A percentile compares a stretch with the other conserved stretches of the same genome.
phyloP scores from a whole-genome alignment of 345 rosid genomes.

The Moringa oleifera region DNA sequence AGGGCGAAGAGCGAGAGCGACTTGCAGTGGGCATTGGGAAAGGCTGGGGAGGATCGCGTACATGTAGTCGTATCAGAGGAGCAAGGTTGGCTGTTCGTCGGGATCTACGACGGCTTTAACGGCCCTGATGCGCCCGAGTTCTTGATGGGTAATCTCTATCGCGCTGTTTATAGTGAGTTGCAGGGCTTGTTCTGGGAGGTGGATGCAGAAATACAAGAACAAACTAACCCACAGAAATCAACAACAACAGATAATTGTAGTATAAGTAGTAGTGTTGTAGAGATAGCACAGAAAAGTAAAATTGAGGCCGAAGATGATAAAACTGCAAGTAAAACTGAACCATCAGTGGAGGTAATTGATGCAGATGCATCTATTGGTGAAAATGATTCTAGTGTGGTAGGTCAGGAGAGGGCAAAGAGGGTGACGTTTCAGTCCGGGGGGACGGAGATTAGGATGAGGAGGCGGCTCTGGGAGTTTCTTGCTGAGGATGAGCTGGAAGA shows the following conservation, averaged over 20 bases:
- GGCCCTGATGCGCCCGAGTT: conserved; percentile 98
- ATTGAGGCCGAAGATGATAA: conserved; percentile 18
- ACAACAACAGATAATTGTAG: conserved; percentile 13
- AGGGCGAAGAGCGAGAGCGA: conserved; percentile 37
- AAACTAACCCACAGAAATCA: conserved; percentile 7
- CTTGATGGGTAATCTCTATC: conserved; percentile 94
- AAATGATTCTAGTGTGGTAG: conserved; percentile 16
- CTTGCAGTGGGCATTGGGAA: conserved; percentile 95
- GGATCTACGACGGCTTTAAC: conserved; percentile 95
- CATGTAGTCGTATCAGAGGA: conserved; percentile 96
- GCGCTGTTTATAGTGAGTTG: conserved; percentile 81
- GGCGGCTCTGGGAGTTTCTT: conserved; percentile 72
- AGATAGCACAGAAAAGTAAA: conserved; percentile 22
- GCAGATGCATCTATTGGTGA: conserved; percentile 16
- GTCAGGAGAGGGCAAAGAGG: conserved; percentile 34
- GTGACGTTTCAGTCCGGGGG: conserved; percentile 58
- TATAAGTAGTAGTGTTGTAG: conserved; percentile 8
- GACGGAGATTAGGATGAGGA: conserved; percentile 42
- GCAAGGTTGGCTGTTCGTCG: conserved; percentile 96
- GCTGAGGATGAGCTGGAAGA: conserved; percentile 91
- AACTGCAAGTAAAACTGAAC: conserved; percentile 21
- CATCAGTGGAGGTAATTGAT: conserved; percentile 14
- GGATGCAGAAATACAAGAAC: conserved; percentile 33
- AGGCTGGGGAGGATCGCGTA: conserved; percentile 97
- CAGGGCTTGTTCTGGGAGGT: conserved; percentile 91